Evolutionary conservation across 768 basidiomycete species (phyloP), one percentile per base, ranked within the genome.

Genomic region (Leucosporidium creatinivorum): DNA sequence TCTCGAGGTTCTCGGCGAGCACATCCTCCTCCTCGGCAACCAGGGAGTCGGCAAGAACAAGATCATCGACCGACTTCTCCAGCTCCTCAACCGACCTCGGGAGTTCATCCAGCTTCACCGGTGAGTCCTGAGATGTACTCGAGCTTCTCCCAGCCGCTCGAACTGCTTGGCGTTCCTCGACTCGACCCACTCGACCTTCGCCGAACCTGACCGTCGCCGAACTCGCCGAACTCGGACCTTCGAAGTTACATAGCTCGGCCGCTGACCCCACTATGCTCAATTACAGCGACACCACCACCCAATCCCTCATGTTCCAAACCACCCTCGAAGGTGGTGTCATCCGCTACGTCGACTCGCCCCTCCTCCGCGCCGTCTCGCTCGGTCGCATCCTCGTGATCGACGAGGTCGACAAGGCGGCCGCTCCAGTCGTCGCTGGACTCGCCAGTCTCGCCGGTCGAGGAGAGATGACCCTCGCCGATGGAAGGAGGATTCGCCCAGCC

Each of bases 1-100:
- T 50, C 66, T 71, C 30, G 55, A 58, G 1, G 18, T 67, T 21
- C 31, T 65, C 25, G 49, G 54, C 25, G 25, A 65, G 49, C 66
- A 71, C 33, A 31, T 71, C 52, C 63, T 71, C 17, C 69, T 71
- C 1, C 61, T 71, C 30, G 69, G 69, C 18, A 59, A 59, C 44
- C 69, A 71, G 26, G 69, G 69, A 21, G 63, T 61, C 10, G 69
- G 69, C 31, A 71, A 71, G 63, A 71, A 71, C 69, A 62, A 61
- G 57, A 65, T 67, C 39, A 52, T 51, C 47, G 63, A 61, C 13
- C 21, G 63, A 33, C 25, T 6, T n/a, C 57, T 51, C 51, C 50
- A 67, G 63, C 66, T 71, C 17, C 69, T 65, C n/a, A 47, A 33
- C 12, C 59, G 69, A 3, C 66, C 63, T 2, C 33, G 69, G 30